Evolutionary conservation across 2,329 filamentous ascomycete genomes (phyloP).

Genomic region (Apiospora kogelbergensis): DNA sequence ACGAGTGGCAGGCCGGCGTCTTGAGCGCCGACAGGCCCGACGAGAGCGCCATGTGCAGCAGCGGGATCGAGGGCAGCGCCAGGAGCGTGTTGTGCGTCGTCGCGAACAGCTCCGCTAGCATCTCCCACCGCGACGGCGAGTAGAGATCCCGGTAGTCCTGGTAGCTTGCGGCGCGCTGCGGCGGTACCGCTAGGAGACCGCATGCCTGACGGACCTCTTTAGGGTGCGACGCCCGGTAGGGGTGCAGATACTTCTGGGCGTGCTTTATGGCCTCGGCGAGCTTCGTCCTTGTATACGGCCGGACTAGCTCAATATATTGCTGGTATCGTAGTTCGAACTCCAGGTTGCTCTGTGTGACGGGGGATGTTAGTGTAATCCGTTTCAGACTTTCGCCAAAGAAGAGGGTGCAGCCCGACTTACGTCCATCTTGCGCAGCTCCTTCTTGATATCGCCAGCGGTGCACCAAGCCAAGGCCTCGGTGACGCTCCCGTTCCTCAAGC

Average conservation of each 20-base stretch:
- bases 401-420: conserved; percentile 45
- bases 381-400: background rate
- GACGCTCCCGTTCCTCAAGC: conserved; percentile 69
- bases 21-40: conserved; percentile 93
- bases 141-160: conserved; percentile 61
- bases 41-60: conserved; percentile 87
- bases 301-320: conserved; percentile 89
- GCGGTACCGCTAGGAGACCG: conserved; percentile 75
- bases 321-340: conserved; percentile 93
- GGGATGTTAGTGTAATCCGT: background rate
- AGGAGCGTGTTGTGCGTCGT: conserved; percentile 84
- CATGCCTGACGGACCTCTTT: conserved; percentile 71
- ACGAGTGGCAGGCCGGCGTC: conserved; percentile 86
- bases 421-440: conserved; percentile 83
- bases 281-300: conserved; percentile 51
- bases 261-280: conserved; percentile 77
- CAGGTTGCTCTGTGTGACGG: conserved; percentile 50
- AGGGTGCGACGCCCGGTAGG: conserved; percentile 68
- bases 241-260: conserved; percentile 77
- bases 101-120: conserved; percentile 78
- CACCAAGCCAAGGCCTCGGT: conserved; percentile 87
- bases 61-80: conserved; percentile 75
- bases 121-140: conserved; percentile 68
- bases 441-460: conserved; percentile 75
- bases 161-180: conserved; percentile 45